Evolutionary conservation across 345 rosid species (phyloP).

Genomic region (Brassica juncea): DNA sequence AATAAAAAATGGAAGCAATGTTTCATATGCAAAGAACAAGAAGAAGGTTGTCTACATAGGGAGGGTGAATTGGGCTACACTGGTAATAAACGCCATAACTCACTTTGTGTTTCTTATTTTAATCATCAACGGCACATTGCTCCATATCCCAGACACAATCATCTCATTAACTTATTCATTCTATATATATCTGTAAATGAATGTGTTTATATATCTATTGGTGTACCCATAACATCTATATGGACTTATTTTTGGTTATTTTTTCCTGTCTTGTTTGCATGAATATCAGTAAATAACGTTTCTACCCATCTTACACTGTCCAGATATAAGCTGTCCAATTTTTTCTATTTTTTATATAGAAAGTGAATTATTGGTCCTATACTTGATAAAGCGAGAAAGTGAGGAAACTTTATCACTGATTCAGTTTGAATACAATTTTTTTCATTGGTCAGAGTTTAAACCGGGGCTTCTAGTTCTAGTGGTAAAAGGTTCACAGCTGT

Average conservation of each 20-base stretch:
- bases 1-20: constrained; percentile 47
- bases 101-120: constrained; percentile 52
- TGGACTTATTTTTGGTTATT: constrained; percentile 12
- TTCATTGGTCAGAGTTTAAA: not conserved
- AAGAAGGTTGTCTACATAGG: constrained; percentile 51
- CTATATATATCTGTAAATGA: not conserved
- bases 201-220: not conserved
- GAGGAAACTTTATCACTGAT: constrained; percentile 32
- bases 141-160: constrained; percentile 41
- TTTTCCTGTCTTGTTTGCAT: constrained; percentile 2
- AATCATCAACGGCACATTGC: constrained; percentile 59
- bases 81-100: constrained; percentile 54
- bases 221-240: constrained; percentile 53
- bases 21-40: constrained; percentile 58
- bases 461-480: too few relatives aligned
- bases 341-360: not conserved
- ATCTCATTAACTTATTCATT: constrained; percentile 35
- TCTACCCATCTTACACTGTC: constrained; percentile 53
- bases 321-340: constrained; percentile 31
- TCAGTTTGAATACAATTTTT: not conserved
- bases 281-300: constrained; percentile 39
- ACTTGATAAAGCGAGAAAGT: constrained; percentile 26
- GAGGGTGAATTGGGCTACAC: constrained; percentile 54
- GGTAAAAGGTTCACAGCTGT: too few relatives aligned
- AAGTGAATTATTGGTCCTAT: constrained; percentile 42